Evolutionary conservation across 345 rosid species (phyloP), one percentile per base, ranked within the genome.

Genomic region (Citrus medica): DNA sequence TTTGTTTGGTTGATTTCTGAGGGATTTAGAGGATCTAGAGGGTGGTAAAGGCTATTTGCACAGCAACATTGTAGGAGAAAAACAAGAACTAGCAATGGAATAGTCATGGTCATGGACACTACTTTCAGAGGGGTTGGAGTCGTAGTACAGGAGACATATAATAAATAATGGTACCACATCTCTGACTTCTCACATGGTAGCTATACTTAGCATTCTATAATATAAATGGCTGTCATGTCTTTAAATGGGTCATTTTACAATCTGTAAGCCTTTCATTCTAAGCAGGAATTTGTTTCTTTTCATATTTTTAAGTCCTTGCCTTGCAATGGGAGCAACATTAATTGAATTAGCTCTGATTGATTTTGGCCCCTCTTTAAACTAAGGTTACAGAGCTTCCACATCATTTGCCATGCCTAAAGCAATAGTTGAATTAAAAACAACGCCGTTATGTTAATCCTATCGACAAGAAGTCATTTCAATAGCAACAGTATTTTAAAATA

Each of bases 1-100:
- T 81, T 81, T 76, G 83, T 67, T 80, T 83, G 89, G 83, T 86
- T 87, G 83, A 92, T 84, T 85, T 92, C 98, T 3, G 82, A 60
- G 2, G 88, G 85, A 51, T 76, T 83, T 3, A 92, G 88, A 58
- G 97, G 93, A 79, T 92, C 94, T 46, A 92, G 88, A 22, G 97
- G 97, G 80, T 94, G 95, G 74, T 80, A 71, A 75, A 82, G 78
- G 81, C 85, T 27, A 71, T 73, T 27, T 37, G 69, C 62, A 65
- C 66, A 67, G 48, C 72, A 79, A 78, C 69, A 75, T 60, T 82
- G 86, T 22, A 88, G 73, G 63, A 79, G 69, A 82, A 86, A 71
- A 46, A 75, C 66, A 78, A 90, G 67, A 71, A 82, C 30, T 53
- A 79, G 74, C 62, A 82, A 51, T 56, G 77, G 58, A 76, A 69